phyloP scores from a whole-genome alignment of 2,329 filamentous ascomycete species.

The Verticillium klebahnii region DNA sequence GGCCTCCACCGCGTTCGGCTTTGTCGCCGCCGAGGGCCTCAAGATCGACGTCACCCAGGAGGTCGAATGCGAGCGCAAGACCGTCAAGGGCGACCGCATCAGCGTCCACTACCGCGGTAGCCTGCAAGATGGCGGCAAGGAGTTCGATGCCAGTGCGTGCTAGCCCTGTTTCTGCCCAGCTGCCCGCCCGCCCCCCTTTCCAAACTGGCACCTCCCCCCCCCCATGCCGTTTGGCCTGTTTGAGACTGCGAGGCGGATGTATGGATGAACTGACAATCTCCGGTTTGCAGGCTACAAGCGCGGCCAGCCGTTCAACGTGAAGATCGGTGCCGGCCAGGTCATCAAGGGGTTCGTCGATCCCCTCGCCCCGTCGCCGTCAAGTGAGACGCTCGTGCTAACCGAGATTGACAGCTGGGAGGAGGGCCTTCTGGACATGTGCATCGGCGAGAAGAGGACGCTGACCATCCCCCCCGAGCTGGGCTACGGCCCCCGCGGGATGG shows the following conservation, averaged over 20 bases:
- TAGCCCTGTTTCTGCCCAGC: constrained; percentile 18
- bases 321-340: constrained; percentile 73
- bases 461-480: constrained; percentile 84
- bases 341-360: constrained; percentile 70
- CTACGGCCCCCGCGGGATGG: constrained; percentile 72
- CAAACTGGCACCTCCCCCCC: background rate
- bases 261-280: background rate
- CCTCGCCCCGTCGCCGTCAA: background rate
- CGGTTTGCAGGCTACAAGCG: constrained; percentile 62
- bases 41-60: constrained; percentile 72
- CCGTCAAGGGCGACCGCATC: constrained; percentile 70
- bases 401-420: constrained; percentile 68
- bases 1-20: constrained; percentile 44
- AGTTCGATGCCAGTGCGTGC: constrained; percentile 71
- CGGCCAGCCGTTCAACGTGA: constrained; percentile 71
- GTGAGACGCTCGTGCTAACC: background rate
- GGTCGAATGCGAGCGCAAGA: constrained; percentile 77
- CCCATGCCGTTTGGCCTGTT: background rate
- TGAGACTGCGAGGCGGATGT: background rate
- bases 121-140: constrained; percentile 63
- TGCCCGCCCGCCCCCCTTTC: background rate
- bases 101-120: constrained; percentile 87
- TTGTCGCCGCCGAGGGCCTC: constrained; percentile 56
- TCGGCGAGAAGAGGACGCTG: constrained; percentile 85
- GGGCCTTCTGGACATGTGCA: constrained; percentile 88